Percentiles rank a stretch among this genome's conserved stretches.
Evolutionary conservation across 2,329 filamentous ascomycete species (phyloP).

Genomic region (Cadophora sp.): DNA sequence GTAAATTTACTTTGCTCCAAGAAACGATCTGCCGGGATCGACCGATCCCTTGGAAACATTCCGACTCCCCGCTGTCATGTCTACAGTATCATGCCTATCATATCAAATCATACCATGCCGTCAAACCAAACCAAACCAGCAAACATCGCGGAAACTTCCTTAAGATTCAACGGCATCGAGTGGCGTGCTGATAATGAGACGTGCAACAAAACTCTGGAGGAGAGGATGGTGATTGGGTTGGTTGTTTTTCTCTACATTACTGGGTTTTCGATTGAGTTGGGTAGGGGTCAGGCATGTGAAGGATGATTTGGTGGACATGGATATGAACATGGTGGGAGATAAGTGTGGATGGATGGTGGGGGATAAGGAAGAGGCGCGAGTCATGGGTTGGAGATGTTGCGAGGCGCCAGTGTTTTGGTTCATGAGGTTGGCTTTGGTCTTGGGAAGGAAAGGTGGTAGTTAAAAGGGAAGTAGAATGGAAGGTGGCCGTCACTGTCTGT

Average conservation of each 20-base stretch:
- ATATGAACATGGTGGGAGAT: neutral
- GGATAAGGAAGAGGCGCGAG: neutral
- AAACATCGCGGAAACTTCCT: neutral
- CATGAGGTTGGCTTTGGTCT: neutral
- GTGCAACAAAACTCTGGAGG: slow-evolving; percentile 23
- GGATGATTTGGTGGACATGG: neutral
- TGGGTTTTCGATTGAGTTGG: no score
- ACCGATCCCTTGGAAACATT: no score
- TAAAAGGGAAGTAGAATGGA: no score
- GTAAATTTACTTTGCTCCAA: no score
- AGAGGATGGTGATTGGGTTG: slow-evolving; percentile 3
- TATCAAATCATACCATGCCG: no score
- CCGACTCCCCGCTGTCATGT: neutral
- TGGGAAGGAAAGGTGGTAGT: no score
- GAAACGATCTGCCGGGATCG: no score
- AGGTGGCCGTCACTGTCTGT: no score
- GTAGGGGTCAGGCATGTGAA: neutral
- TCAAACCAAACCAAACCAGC: neutral
- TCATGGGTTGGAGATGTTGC: slow-evolving; percentile 7
- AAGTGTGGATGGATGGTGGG: neutral
- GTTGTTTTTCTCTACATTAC: neutral
- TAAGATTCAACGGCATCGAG: slow-evolving; percentile 4
- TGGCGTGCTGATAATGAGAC: slow-evolving; percentile 24
- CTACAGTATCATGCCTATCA: no score
- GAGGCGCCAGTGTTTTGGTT: slow-evolving; percentile 5